These are phyloP conservation scores for Colletotrichum gigasporum DNA, from an alignment of 2,329 filamentous ascomycete genomes.

Conservation along the genomic window DNA sequence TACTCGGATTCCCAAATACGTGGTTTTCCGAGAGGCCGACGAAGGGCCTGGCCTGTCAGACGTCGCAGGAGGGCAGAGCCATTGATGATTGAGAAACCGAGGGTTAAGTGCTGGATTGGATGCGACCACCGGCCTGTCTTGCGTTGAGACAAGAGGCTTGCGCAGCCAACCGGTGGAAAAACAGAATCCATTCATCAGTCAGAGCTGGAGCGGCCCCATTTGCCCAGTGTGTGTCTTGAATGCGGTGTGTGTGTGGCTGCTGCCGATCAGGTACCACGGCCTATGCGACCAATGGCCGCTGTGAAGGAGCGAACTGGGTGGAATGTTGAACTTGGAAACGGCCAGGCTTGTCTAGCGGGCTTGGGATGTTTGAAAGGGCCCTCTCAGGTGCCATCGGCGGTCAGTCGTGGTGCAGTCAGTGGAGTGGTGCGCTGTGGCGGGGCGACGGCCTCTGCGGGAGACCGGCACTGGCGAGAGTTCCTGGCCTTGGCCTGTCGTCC, in stretches of 20 bases:
- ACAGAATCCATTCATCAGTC: too few species aligned
- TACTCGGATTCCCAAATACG: not conserved
- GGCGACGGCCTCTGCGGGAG: conserved; percentile 8
- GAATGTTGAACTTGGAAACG: conserved; percentile 3
- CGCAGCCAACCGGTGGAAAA: conserved; percentile 11
- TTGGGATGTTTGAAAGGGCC: not conserved
- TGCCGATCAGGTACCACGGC: conserved; percentile 24
- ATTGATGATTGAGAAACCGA: conserved; percentile 7
- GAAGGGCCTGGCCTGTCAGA: conserved; percentile 8
- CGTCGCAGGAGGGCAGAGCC: conserved; percentile 5
- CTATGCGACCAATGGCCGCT: not conserved
- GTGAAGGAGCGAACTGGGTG: not conserved
- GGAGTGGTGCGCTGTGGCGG: not conserved
- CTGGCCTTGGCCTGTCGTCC: conserved; percentile 15
- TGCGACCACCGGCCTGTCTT: conserved; percentile 20
- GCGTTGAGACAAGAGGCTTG: conserved; percentile 29
- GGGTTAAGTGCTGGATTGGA: conserved; percentile 17
- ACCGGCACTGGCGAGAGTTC: conserved; percentile 10
- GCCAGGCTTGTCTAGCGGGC: conserved; percentile 3
- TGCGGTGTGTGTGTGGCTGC: conserved; percentile 17
- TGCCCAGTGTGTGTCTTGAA: conserved; percentile 20
- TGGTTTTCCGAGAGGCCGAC: not conserved
- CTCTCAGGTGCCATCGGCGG: not conserved
- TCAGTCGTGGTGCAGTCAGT: not conserved
- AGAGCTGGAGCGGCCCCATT: conserved; percentile 6